Evolutionary conservation across 1,284 basidiomycete genomes (phyloP), one percentile per base, ranked within the genome.

Genomic region (Trametes sp.): DNA sequence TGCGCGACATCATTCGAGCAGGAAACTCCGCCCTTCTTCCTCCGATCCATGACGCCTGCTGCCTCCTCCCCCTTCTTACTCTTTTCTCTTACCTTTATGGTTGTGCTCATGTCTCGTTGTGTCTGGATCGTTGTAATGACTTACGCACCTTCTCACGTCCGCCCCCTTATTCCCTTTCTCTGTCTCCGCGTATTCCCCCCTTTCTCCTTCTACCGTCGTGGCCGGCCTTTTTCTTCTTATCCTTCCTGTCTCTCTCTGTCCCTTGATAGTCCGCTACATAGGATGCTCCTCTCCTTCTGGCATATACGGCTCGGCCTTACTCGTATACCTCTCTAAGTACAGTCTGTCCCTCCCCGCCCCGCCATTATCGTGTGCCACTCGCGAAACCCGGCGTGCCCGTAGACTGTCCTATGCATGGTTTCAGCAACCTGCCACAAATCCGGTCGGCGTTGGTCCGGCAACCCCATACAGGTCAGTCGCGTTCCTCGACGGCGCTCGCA

Each of bases 71-170:
- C 42, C 31, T 31, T 23, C 29, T 49, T 54, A 38, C 50, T 33
- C 57, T 54, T 44, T 38, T 35, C 24, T 49, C 23, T 48, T 45
- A 48, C 58, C 53, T 54, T 49, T 35, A 62, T 67, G 66, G 61
- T 67, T 67, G 66, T 65, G 66, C 66, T 67, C 66, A 63, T 64
- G 63, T 61, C 64, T 65, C 56, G 66, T 63, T 63, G 66, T 63
- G 66, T 65, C 63, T 59, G 66, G 63, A 67, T 65, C 63, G 57
- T 62, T 64, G 57, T 63, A 68, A 61, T 55, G 38, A 65, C 54
- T 60, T 65, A 56, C 57, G 54, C 55, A 55, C 54, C 45, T 48
- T 62, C 51, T 24, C 24, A 9, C 53, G 46, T 55, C 29, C 55
- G 28, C 26, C 38, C 11, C 62, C 51, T 55, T 55, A 35, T 26